phyloP scores from a whole-genome alignment of 208 protist species.

The Leishmania guyanensis region DNA sequence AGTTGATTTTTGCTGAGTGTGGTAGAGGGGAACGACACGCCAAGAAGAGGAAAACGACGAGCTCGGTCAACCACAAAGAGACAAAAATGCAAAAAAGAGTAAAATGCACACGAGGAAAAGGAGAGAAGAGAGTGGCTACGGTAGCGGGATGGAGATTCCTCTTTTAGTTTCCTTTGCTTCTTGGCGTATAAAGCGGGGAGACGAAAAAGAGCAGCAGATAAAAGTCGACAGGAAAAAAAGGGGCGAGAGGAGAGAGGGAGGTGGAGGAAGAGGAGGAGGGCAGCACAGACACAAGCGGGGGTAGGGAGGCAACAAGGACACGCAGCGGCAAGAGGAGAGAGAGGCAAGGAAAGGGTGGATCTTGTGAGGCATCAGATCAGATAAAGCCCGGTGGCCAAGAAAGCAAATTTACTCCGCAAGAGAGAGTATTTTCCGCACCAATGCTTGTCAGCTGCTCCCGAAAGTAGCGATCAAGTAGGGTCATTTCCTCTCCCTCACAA shows the following conservation, averaged over 20 bases:
- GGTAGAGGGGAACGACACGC: background rate
- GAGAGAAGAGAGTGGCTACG: slow-evolving; percentile 4
- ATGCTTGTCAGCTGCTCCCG: background rate
- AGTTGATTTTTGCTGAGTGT: background rate
- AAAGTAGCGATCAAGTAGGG: background rate
- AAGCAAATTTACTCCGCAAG: background rate
- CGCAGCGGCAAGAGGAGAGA: background rate
- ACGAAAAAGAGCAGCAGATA: background rate
- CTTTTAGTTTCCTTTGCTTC: too few relatives aligned
- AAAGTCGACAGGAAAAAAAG: too few relatives aligned
- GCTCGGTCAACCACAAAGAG: background rate
- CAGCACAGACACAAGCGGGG: background rate
- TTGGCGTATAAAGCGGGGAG: background rate
- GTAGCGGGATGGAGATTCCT: background rate
- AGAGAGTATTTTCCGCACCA: background rate
- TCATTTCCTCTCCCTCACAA: background rate
- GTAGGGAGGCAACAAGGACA: background rate
- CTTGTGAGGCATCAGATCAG: background rate
- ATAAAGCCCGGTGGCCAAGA: too few relatives aligned
- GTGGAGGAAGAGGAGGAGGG: background rate
- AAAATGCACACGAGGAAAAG: slow-evolving; percentile 8
- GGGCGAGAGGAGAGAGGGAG: background rate
- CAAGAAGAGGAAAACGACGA: background rate
- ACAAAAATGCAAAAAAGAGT: slow-evolving; percentile 3
- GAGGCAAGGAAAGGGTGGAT: background rate